These are phyloP conservation scores for Lotmaria passim DNA, from an alignment of 208 protist genomes.

Conservation along the genomic window DNA sequence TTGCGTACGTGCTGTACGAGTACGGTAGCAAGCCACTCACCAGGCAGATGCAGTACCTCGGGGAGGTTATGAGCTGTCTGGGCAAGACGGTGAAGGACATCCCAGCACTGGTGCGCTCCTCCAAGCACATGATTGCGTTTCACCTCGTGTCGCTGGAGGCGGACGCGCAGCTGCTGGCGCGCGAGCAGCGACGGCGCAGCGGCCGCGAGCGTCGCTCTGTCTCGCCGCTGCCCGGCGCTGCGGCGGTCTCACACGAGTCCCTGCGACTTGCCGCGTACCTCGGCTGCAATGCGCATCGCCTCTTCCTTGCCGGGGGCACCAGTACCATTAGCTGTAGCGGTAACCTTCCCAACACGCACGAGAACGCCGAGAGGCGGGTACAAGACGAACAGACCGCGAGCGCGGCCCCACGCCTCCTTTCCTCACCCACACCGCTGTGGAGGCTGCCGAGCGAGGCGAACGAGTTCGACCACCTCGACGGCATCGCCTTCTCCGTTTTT, in stretches of 20 bases:
- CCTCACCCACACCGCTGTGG: too few species aligned
- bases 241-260: not conserved
- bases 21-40: constrained; percentile 13
- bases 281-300: not conserved
- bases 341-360: too few species aligned
- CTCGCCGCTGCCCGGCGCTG: not conserved
- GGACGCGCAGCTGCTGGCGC: constrained; percentile 47
- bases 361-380: too few species aligned
- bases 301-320: not conserved
- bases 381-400: not conserved
- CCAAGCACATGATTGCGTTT: constrained; percentile 51
- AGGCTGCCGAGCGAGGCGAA: not conserved
- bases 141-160: constrained; percentile 75
- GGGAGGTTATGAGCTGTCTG: constrained; percentile 22
- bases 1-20: constrained; percentile 36
- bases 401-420: too few species aligned
- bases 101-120: constrained; percentile 19
- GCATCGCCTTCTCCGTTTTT: constrained; percentile 45
- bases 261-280: not conserved
- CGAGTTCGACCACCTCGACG: constrained; percentile 26
- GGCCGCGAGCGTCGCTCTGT: not conserved
- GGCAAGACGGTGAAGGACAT: constrained; percentile 21
- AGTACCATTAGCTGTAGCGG: too few species aligned
- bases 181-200: constrained; percentile 13
- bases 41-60: constrained; percentile 25